Conservation (phyloP, 345 rosid species). For the Melaleuca alternifolia region DNA sequence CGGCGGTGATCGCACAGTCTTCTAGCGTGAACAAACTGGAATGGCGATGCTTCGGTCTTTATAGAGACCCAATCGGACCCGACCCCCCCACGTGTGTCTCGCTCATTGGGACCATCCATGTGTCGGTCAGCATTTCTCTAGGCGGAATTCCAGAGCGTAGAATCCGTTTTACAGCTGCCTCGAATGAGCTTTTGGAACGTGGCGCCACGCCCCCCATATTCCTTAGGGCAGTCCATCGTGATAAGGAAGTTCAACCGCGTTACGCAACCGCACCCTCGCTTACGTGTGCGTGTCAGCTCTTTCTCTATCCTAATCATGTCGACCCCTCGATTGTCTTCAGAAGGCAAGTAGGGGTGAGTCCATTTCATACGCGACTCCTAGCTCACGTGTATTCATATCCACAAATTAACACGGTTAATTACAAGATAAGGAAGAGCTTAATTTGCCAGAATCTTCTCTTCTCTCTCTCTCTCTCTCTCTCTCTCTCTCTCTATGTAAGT, state of each 20-base stretch:
- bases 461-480: background rate
- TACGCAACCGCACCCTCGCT: background rate
- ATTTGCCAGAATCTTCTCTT: background rate
- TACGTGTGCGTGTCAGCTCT: background rate
- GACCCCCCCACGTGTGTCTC: background rate
- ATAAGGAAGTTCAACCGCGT: background rate
- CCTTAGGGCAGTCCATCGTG: background rate
- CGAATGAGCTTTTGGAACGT: background rate
- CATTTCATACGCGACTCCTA: background rate
- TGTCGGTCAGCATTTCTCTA: background rate
- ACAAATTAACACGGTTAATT: background rate
- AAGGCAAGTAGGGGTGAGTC: background rate
- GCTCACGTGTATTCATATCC: background rate
- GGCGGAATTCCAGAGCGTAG: background rate
- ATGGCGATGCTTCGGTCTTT: background rate
- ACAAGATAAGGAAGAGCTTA: background rate
- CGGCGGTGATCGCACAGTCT: background rate
- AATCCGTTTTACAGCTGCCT: background rate
- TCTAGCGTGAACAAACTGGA: background rate
- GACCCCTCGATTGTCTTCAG: background rate
- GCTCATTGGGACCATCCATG: background rate
- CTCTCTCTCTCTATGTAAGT: background rate
- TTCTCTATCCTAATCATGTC: background rate
- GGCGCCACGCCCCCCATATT: background rate
- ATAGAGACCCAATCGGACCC: background rate